Evolutionary conservation across 352 stramenopile genomes (phyloP).

Genomic region (Globisporangium cystogenes): DNA sequence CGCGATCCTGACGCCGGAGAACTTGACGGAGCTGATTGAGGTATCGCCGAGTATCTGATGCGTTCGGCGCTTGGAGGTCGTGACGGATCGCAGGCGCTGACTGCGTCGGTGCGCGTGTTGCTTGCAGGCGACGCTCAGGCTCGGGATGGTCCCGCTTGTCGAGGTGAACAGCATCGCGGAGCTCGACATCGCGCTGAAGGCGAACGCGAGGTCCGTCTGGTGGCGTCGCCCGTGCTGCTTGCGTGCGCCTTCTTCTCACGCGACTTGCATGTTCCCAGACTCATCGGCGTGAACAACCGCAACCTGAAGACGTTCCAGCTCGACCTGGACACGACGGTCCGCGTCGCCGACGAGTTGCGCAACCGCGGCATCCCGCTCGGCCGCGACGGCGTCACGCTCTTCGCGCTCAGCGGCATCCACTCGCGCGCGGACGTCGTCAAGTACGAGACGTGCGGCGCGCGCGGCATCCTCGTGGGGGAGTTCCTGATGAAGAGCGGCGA

Average conservation of each 20-base stretch:
- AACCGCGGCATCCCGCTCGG: conserved; percentile 64
- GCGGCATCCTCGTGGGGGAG: conserved; percentile 94
- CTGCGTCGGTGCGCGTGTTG: neutral
- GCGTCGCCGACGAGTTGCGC: conserved; percentile 82
- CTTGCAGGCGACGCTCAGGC: conserved; percentile 66
- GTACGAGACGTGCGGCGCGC: conserved; percentile 88
- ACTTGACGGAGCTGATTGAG: conserved; percentile 55
- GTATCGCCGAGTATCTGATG: conserved; percentile 14
- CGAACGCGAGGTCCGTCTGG: conserved; percentile 61
- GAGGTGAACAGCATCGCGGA: conserved; percentile 96
- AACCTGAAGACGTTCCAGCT: conserved; percentile 98
- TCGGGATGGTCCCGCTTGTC: conserved; percentile 97
- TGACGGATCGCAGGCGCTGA: neutral
- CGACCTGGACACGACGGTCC: conserved; percentile 93
- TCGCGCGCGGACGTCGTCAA: conserved; percentile 89
- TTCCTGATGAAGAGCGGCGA: conserved; percentile 96
- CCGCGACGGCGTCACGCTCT: conserved; percentile 77
- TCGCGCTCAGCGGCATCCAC: conserved; percentile 96
- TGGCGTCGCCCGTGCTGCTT: neutral
- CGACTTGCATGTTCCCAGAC: conserved; percentile 18
- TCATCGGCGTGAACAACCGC: conserved; percentile 99
- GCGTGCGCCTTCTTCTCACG: neutral
- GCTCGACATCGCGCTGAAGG: conserved; percentile 91
- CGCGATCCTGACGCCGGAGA: conserved; percentile 72
- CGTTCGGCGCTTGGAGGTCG: neutral